phyloP scores from a whole-genome alignment of 2,329 filamentous ascomycete genomes.

The Teratosphaeriaceae sp. region DNA sequence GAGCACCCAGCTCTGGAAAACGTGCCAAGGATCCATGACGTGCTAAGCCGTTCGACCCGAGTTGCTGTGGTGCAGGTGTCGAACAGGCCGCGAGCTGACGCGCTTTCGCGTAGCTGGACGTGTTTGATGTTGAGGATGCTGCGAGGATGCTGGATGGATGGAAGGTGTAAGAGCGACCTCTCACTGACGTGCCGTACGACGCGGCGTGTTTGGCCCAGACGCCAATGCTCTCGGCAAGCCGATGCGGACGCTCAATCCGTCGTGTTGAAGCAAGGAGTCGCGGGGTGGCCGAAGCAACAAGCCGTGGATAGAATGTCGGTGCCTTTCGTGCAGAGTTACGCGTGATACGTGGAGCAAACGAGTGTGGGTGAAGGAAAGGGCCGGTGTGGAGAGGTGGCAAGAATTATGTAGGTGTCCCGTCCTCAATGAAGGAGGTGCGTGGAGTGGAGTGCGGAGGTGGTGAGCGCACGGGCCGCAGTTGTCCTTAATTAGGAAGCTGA shows the following conservation, averaged over 20 bases:
- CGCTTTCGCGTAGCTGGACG: not conserved
- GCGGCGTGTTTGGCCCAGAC: slow-evolving; percentile 8
- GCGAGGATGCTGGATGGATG: not conserved
- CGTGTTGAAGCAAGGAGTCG: slow-evolving; percentile 5
- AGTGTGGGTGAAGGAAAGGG: too few relatives aligned
- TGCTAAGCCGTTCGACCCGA: not conserved
- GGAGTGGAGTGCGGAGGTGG: too few relatives aligned
- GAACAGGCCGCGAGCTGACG: not conserved
- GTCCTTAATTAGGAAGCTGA: too few relatives aligned
- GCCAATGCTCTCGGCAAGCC: slow-evolving; percentile 5
- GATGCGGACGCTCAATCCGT: not conserved
- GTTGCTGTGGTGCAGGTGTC: too few relatives aligned
- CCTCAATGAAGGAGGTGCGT: too few relatives aligned
- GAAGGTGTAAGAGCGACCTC: too few relatives aligned
- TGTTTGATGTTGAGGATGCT: not conserved
- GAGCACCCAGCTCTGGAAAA: slow-evolving; percentile 14
- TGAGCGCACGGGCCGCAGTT: too few relatives aligned
- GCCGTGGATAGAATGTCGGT: not conserved
- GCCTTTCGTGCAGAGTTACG: not conserved
- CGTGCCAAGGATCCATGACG: slow-evolving; percentile 17
- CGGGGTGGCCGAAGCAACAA: not conserved
- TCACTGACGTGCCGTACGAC: slow-evolving; percentile 7
- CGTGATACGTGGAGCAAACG: not conserved
- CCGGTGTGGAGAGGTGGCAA: too few relatives aligned
- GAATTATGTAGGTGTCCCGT: too few relatives aligned